Conservation (phyloP, 2,329 filamentous ascomycete genomes). For the Trichoderma gracile region DNA sequence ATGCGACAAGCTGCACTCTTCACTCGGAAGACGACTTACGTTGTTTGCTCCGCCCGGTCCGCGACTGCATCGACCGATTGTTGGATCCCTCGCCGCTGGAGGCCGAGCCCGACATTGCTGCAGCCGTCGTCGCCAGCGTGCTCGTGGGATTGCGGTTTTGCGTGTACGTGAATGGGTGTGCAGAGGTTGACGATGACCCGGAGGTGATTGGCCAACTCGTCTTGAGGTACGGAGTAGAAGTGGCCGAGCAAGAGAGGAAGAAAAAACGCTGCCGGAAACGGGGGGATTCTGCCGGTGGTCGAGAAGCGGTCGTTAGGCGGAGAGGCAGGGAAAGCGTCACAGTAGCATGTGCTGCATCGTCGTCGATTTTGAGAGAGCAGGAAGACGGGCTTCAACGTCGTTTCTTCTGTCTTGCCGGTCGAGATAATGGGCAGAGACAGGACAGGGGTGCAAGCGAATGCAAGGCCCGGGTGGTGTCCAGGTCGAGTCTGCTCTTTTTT, state of each 20-base stretch:
- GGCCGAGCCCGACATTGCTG: constrained; percentile 42
- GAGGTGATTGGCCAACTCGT: constrained; percentile 15
- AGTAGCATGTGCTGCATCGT: constrained; percentile 23
- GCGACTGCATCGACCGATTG: constrained; percentile 67
- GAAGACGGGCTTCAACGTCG: background rate
- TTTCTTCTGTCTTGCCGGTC: constrained; percentile 1
- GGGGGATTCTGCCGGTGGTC: constrained; percentile 19
- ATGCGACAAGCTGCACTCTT: constrained; percentile 15
- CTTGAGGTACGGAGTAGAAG: constrained; percentile 9
- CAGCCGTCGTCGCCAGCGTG: constrained; percentile 26
- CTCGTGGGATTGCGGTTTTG: background rate
- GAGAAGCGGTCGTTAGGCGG: constrained; percentile 19
- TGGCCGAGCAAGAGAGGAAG: constrained; percentile 1
- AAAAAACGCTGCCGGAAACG: constrained; percentile 14
- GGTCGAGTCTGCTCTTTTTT: background rate
- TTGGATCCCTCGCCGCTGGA: constrained; percentile 40
- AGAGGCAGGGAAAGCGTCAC: constrained; percentile 20
- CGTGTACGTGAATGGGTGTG: background rate
- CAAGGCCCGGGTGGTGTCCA: constrained; percentile 16
- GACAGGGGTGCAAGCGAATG: constrained; percentile 10
- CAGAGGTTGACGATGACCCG: background rate
- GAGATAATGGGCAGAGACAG: constrained; percentile 2
- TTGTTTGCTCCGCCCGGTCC: constrained; percentile 76
- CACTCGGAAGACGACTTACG: constrained; percentile 58
- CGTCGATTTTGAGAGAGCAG: background rate